Evolutionary conservation across 352 stramenopile species (phyloP).

Genomic region (Phytophthora idaei): DNA sequence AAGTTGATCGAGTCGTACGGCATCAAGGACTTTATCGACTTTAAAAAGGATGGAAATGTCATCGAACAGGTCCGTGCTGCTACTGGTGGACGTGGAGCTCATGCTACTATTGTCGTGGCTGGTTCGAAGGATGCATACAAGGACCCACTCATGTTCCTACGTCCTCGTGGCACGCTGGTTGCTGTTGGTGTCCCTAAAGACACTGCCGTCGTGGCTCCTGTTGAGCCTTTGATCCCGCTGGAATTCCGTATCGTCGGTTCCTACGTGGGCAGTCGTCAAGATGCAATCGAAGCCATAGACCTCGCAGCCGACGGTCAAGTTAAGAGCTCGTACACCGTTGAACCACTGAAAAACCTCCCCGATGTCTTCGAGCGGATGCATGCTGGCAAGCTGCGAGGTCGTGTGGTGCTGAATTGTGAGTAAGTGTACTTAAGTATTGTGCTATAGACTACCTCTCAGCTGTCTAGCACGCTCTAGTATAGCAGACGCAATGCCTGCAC

Average conservation of each 20-base stretch:
- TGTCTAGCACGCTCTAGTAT: conserved; percentile 25
- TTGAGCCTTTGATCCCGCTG: conserved; percentile 45
- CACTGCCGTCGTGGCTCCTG: conserved; percentile 39
- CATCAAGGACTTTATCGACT: conserved; percentile 74
- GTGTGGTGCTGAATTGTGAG: conserved; percentile 51
- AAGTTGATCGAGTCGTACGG: conserved; percentile 69
- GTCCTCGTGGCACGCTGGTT: conserved; percentile 65
- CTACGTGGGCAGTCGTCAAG: conserved; percentile 62
- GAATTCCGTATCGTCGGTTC: conserved; percentile 57
- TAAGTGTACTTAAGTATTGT: conserved; percentile 15
- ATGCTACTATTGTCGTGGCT: conserved; percentile 81
- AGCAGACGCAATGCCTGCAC: conserved; percentile 25
- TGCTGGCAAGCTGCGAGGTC: conserved; percentile 37
- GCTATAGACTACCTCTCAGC: conserved; percentile 10
- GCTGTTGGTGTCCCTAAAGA: conserved; percentile 78
- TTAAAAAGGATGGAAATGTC: conserved; percentile 53
- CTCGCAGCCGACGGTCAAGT: conserved; percentile 51
- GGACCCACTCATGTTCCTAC: conserved; percentile 63
- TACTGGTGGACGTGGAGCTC: conserved; percentile 53
- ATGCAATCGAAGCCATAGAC: conserved; percentile 60
- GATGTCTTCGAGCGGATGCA: conserved; percentile 54
- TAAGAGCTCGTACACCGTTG: conserved; percentile 46
- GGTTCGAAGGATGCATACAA: conserved; percentile 59
- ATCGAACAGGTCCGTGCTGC: conserved; percentile 47
- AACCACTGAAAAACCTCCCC: conserved; percentile 45